Evolutionary conservation across 768 basidiomycete genomes (phyloP).

Genomic region (Trametes meyenii): DNA sequence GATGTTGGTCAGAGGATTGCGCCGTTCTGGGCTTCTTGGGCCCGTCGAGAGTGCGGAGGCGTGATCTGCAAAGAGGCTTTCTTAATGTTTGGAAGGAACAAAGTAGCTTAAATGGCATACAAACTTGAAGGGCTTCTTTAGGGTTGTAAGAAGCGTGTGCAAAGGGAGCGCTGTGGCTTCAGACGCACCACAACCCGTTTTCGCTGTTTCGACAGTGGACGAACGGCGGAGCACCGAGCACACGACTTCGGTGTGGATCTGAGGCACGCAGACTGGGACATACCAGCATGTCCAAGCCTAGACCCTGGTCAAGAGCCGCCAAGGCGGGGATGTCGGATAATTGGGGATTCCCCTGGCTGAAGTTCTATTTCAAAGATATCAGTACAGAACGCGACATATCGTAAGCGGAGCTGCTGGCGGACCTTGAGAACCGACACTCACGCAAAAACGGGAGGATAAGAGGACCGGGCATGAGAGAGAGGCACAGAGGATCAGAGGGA

Average conservation of each 20-base stretch:
- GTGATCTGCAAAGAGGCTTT: not conserved
- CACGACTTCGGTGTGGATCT: not conserved
- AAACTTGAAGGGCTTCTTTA: not conserved
- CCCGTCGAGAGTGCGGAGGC: not conserved
- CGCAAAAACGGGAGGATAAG: no score
- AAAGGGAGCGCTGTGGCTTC: no score
- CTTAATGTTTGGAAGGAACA: not conserved
- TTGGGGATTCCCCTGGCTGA: no score
- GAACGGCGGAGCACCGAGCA: not conserved
- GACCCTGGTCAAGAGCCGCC: not conserved
- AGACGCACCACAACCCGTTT: no score
- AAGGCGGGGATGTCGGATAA: not conserved
- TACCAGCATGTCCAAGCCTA: not conserved
- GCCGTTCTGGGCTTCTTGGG: not conserved
- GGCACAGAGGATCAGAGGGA: no score
- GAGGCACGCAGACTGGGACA: not conserved
- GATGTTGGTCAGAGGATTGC: not conserved
- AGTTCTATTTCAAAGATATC: not conserved
- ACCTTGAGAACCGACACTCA: not conserved
- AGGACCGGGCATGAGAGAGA: not conserved
- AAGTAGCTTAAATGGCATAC: conserved; percentile 2
- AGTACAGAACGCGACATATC: not conserved
- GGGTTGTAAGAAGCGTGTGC: no score
- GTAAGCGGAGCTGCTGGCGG: not conserved
- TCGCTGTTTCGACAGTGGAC: not conserved